Evolutionary conservation across 1,139 yeast species (phyloP).

Genomic region (Lodderomyces metapsilosis): DNA sequence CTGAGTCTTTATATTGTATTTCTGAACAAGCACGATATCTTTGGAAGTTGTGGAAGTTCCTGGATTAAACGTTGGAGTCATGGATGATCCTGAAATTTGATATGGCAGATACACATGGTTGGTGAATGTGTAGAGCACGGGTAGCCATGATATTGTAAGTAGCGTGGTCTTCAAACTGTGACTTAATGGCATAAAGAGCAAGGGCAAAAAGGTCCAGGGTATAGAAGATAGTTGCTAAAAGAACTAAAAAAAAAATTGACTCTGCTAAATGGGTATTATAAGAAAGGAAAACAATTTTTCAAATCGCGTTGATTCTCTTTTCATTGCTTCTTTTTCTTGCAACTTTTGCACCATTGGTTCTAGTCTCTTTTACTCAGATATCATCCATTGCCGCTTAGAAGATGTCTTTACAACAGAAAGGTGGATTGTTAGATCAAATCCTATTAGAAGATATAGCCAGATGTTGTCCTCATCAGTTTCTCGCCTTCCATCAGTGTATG

Average conservation of each 20-base stretch:
- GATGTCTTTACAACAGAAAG: conserved; percentile 11
- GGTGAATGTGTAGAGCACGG: conserved; percentile 67
- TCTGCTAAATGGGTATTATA: no score
- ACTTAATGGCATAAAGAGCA: conserved; percentile 10
- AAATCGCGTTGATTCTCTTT: no score
- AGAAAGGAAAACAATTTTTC: no score
- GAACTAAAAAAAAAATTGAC: no score
- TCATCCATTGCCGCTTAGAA: background rate
- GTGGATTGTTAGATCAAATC: conserved; percentile 31
- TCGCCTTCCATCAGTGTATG: conserved; percentile 66
- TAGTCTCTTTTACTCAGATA: no score
- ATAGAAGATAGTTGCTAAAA: no score
- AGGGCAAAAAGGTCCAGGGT: no score
- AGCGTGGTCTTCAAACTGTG: conserved; percentile 23
- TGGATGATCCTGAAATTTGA: conserved; percentile 77
- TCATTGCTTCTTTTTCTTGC: background rate
- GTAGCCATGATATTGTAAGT: conserved; percentile 62
- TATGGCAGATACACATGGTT: conserved; percentile 76
- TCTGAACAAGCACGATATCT: conserved; percentile 74
- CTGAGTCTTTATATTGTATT: conserved; percentile 48
- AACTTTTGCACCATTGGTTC: background rate
- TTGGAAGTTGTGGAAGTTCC: conserved; percentile 44
- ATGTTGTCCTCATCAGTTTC: conserved; percentile 62
- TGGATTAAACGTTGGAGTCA: conserved; percentile 90
- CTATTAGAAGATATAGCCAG: conserved; percentile 51